Evolutionary conservation across 176 grass and related monocot genomes (phyloP).

Genomic region (Pontederia crassipes): DNA sequence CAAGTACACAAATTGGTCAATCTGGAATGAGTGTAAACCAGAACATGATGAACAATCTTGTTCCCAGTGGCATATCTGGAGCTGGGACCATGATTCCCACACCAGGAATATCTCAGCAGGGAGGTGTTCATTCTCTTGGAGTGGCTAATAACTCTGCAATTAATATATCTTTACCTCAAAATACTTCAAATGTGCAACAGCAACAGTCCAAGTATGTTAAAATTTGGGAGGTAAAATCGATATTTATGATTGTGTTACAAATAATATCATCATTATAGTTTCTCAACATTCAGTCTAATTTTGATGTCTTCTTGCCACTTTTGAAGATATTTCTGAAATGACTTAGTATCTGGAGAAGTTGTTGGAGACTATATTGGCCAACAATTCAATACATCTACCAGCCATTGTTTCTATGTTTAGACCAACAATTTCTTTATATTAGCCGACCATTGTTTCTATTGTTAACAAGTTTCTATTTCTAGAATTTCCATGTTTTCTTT

Average conservation of each 20-base stretch:
- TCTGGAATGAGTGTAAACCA: slow-evolving; percentile 58
- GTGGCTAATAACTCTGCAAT: slow-evolving; percentile 55
- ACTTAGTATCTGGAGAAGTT: no score
- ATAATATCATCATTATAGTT: no score
- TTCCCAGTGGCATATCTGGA: slow-evolving; percentile 39
- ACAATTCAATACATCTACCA: no score
- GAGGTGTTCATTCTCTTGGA: slow-evolving; percentile 60
- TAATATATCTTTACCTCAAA: slow-evolving; percentile 59
- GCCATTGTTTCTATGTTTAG: no score
- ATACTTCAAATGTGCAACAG: slow-evolving; percentile 56
- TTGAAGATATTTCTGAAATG: no score
- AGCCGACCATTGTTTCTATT: no score
- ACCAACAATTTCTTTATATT: no score
- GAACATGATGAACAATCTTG: slow-evolving; percentile 52
- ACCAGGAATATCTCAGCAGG: slow-evolving; percentile 66
- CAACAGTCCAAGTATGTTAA: slow-evolving; percentile 70
- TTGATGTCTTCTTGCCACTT: no score
- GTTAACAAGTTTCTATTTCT: no score
- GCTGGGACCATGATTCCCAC: slow-evolving; percentile 79
- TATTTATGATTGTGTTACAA: not conserved
- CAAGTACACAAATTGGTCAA: slow-evolving; percentile 70
- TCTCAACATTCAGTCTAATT: no score
- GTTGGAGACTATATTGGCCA: no score
- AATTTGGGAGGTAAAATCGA: slow-evolving; percentile 87
- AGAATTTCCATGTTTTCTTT: no score